phyloP scores from a whole-genome alignment of 1,139 yeast species.

The Sugiyamaella grinbergsii region DNA sequence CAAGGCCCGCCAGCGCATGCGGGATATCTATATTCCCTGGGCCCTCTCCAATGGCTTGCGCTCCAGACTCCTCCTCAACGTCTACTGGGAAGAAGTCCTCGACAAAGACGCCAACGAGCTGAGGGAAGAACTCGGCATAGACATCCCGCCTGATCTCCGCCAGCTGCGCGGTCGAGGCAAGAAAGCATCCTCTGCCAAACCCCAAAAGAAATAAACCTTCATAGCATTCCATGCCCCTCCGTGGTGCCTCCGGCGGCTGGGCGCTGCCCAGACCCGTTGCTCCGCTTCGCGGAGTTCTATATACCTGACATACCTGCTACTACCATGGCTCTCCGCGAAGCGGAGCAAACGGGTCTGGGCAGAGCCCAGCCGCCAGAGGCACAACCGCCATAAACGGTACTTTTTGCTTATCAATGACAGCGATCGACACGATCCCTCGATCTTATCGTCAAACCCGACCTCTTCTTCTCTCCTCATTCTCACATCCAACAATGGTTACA shows the following conservation, averaged over 20 bases:
- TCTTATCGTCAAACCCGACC: background rate
- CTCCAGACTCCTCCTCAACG: slow-evolving; percentile 77
- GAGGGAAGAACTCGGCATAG: slow-evolving; percentile 68
- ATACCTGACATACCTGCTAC: no score
- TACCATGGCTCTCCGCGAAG: no score
- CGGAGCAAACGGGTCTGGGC: no score
- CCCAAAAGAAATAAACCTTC: no score
- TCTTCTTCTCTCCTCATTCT: background rate
- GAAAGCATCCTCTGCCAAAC: no score
- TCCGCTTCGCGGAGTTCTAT: slow-evolving; percentile 3
- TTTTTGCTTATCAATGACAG: slow-evolving; percentile 14
- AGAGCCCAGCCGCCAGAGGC: background rate
- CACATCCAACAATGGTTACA: slow-evolving; percentile 28
- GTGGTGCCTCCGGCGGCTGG: slow-evolving; percentile 4
- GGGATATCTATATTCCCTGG: slow-evolving; percentile 82
- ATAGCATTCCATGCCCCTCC: background rate
- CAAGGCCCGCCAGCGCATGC: slow-evolving; percentile 52
- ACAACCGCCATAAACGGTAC: background rate
- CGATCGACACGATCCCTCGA: background rate
- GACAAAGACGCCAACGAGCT: slow-evolving; percentile 72
- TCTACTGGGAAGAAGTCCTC: slow-evolving; percentile 89
- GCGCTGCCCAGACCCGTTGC: slow-evolving; percentile 5
- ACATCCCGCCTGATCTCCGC: slow-evolving; percentile 79
- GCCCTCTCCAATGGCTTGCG: slow-evolving; percentile 73
- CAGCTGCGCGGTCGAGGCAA: slow-evolving; percentile 50